Evolutionary conservation across 352 stramenopile genomes (phyloP).

Genomic region (Phytophthora pluvialis): DNA sequence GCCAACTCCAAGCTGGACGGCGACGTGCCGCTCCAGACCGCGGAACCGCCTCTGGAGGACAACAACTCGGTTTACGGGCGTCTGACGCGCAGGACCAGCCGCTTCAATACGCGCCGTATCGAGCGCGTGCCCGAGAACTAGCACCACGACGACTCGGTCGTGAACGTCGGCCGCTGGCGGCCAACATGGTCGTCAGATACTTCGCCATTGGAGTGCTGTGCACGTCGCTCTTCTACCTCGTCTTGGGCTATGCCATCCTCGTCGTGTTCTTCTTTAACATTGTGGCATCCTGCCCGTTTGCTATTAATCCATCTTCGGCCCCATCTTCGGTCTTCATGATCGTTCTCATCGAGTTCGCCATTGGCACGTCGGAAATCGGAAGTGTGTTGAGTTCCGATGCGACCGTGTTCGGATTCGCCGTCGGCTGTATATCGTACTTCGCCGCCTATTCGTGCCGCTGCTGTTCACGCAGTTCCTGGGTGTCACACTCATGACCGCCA

Average conservation of each 20-base stretch:
- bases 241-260: conserved; percentile 47
- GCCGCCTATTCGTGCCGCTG: conserved; percentile 52
- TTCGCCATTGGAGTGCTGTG: conserved; percentile 53
- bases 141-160: conserved; percentile 45
- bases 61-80: conserved; percentile 35
- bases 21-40: conserved; percentile 25
- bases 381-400: conserved; percentile 45
- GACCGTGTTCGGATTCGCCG: conserved; percentile 47
- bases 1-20: conserved; percentile 33
- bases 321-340: conserved; percentile 58
- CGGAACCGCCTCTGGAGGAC: conserved; percentile 17
- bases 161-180: conserved; percentile 48
- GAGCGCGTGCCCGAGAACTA: conserved; percentile 56
- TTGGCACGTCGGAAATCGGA: conserved; percentile 40
- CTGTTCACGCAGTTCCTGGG: conserved; percentile 52
- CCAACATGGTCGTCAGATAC: conserved; percentile 56
- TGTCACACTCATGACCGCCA: conserved; percentile 49
- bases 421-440: conserved; percentile 45
- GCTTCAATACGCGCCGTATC: conserved; percentile 50
- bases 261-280: conserved; percentile 54
- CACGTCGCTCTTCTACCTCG: conserved; percentile 53
- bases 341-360: conserved; percentile 43
- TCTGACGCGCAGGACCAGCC: conserved; percentile 34
- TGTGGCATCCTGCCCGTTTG: conserved; percentile 51
- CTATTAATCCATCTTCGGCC: conserved; percentile 52